Conservation (phyloP, 2,329 filamentous ascomycete species). For the Penicillium sp. region DNA sequence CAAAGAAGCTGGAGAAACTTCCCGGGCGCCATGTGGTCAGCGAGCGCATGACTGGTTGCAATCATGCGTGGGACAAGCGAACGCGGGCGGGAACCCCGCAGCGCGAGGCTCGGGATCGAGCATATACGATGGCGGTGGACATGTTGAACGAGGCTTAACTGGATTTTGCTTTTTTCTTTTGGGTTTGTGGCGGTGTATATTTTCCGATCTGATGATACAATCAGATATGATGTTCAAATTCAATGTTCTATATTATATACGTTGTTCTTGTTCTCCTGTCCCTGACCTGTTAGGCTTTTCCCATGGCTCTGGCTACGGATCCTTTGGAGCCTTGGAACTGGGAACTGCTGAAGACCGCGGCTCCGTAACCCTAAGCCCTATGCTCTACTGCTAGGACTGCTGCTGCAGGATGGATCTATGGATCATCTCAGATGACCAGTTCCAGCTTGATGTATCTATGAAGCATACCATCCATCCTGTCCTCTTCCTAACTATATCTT, state of each 20-base stretch:
- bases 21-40: constrained; percentile 34
- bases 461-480: background rate
- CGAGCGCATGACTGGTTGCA: constrained; percentile 44
- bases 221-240: background rate
- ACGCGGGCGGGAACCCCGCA: constrained; percentile 36
- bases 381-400: constrained; percentile 1
- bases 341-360: constrained; percentile 14
- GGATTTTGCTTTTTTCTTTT: background rate
- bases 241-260: background rate
- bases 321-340: constrained; percentile 8
- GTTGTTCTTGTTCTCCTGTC: constrained; percentile 16
- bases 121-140: constrained; percentile 43
- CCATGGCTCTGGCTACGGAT: constrained; percentile 17
- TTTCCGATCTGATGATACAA: background rate
- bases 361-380: constrained; percentile 37
- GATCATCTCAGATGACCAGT: background rate
- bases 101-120: constrained; percentile 40
- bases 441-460: background rate
- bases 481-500: background rate
- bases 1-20: constrained; percentile 30
- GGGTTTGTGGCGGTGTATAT: constrained; percentile 2
- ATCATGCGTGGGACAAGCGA: constrained; percentile 51
- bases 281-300: constrained; percentile 24
- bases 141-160: constrained; percentile 32
- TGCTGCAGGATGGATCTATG: background rate